Conservation (phyloP, 139 green algal genomes). For the Chlamydomonas schloesseri region DNA sequence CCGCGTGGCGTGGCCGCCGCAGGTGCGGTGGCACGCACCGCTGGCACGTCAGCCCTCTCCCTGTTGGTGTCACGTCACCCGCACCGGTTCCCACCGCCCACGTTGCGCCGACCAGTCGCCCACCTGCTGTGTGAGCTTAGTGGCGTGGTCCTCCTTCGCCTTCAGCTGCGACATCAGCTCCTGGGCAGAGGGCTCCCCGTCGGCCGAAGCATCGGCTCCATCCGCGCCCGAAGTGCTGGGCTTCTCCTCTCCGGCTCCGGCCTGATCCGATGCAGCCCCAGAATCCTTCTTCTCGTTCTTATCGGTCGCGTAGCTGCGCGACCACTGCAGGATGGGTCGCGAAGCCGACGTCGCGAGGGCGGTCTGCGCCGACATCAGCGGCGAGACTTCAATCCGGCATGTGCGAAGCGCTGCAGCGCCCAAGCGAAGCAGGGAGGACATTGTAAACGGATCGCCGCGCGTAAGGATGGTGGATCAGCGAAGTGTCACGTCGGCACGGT, state of each 20-base stretch:
- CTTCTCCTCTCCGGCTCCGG: neutral
- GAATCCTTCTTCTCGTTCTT: constrained; percentile 15
- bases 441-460: too few relatives aligned
- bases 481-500: too few relatives aligned
- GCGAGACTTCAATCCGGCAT: neutral
- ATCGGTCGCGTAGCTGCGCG: constrained; percentile 2
- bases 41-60: too few relatives aligned
- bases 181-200: neutral
- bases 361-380: too few relatives aligned
- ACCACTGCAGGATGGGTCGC: constrained; percentile 17
- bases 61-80: neutral
- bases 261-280: neutral
- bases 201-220: constrained; percentile 6
- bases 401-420: neutral
- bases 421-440: neutral
- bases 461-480: too few relatives aligned
- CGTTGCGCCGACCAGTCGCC: too few relatives aligned
- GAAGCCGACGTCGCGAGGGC: too few relatives aligned
- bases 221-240: neutral
- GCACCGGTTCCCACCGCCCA: too few relatives aligned
- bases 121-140: constrained; percentile 35
- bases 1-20: too few relatives aligned
- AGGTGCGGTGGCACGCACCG: too few relatives aligned
- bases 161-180: constrained; percentile 46
- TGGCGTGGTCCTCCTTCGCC: constrained; percentile 20